Evolutionary conservation across 2,329 filamentous ascomycete species (phyloP).

Genomic region (Diaporthe citriasiana): DNA sequence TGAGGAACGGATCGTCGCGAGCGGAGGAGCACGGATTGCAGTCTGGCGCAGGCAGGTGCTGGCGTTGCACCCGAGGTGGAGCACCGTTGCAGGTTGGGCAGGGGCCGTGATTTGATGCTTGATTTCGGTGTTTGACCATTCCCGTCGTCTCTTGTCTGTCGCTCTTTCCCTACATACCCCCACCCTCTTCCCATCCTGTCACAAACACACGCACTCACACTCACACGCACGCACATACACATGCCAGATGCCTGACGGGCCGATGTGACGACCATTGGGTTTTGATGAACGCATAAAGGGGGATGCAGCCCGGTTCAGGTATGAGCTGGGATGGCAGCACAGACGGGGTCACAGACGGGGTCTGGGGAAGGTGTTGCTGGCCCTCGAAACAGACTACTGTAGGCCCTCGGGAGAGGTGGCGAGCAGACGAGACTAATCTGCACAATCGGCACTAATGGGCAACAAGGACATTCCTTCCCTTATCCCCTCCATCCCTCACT

Average conservation of each 20-base stretch:
- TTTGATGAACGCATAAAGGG: slow-evolving; percentile 31
- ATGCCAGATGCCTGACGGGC: slow-evolving; percentile 7
- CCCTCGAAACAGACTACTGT: background rate
- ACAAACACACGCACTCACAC: background rate
- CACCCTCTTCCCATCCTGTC: background rate
- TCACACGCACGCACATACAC: background rate
- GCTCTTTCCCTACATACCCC: slow-evolving; percentile 17
- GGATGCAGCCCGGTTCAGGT: slow-evolving; percentile 15
- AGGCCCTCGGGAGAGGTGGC: slow-evolving; percentile 15
- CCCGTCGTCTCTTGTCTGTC: slow-evolving; percentile 5
- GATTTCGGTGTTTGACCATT: slow-evolving; percentile 18
- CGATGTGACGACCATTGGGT: slow-evolving; percentile 1
- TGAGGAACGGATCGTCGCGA: slow-evolving; percentile 30
- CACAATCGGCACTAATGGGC: slow-evolving; percentile 19
- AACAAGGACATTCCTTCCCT: background rate
- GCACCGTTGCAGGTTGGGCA: slow-evolving; percentile 10
- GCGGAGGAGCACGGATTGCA: slow-evolving; percentile 29
- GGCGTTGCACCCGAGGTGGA: slow-evolving; percentile 27
- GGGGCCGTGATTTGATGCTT: slow-evolving; percentile 34
- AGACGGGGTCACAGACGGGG: background rate
- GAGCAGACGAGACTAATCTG: slow-evolving; percentile 22
- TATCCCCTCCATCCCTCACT: background rate
- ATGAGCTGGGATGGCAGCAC: slow-evolving; percentile 6
- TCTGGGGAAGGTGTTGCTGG: slow-evolving; percentile 2
- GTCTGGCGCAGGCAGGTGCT: slow-evolving; percentile 16